Evolutionary conservation across 129 eudicot genomes (phyloP).

Genomic region (Heracleum sosnowskyi): DNA sequence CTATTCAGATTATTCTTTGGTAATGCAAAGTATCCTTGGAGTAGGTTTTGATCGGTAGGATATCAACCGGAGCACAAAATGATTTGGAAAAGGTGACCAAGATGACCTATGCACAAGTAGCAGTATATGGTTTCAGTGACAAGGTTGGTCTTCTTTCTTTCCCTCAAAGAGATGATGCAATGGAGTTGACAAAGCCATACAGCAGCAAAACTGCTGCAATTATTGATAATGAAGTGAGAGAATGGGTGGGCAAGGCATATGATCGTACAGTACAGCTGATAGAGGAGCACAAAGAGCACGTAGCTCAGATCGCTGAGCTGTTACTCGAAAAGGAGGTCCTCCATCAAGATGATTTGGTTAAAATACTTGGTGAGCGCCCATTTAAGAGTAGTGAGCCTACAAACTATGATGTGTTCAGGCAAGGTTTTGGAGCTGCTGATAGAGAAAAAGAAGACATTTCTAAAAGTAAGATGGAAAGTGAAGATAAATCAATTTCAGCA

Average conservation of each 20-base stretch:
- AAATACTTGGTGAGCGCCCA: slow-evolving; percentile 76
- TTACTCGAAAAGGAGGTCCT: slow-evolving; percentile 76
- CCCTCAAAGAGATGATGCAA: slow-evolving; percentile 59
- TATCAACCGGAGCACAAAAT: slow-evolving; percentile 90
- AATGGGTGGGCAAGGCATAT: slow-evolving; percentile 78
- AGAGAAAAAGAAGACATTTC: slow-evolving; percentile 3
- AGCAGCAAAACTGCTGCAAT: slow-evolving; percentile 82
- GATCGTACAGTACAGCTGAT: slow-evolving; percentile 47
- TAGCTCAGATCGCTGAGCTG: slow-evolving; percentile 64
- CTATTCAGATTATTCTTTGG: neutral
- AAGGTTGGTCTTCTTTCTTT: slow-evolving; percentile 90
- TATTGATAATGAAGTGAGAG: slow-evolving; percentile 77
- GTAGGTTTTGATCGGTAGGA: slow-evolving; percentile 73
- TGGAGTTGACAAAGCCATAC: slow-evolving; percentile 77
- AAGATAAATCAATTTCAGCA: slow-evolving; percentile 28
- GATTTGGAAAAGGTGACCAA: slow-evolving; percentile 88
- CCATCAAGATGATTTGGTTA: slow-evolving; percentile 71
- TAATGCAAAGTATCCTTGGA: slow-evolving; percentile 1
- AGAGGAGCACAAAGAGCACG: slow-evolving; percentile 73
- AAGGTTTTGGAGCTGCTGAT: slow-evolving; percentile 38
- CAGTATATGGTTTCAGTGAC: slow-evolving; percentile 86
- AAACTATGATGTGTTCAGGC: slow-evolving; percentile 70
- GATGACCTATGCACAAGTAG: slow-evolving; percentile 92
- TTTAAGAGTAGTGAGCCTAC: slow-evolving; percentile 54
- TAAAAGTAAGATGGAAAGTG: slow-evolving; percentile 22